Conservation (phyloP, 2,329 filamentous ascomycete species). For the Dactylella cylindrospora region DNA sequence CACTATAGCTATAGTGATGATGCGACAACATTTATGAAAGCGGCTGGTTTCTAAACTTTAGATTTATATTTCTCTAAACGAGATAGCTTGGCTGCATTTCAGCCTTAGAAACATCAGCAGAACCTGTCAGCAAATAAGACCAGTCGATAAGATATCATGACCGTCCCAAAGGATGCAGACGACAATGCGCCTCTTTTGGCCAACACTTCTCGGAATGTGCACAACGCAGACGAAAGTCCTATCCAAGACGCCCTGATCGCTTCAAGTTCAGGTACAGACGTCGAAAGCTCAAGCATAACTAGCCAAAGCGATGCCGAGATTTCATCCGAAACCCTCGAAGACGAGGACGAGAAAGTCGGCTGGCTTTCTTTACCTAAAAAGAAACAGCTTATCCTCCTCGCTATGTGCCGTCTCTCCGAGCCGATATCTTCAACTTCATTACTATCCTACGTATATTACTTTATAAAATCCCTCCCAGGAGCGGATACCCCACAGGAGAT, state of each 20-base stretch:
- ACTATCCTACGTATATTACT: constrained; percentile 82
- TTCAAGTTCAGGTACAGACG: constrained; percentile 13
- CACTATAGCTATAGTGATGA: no score
- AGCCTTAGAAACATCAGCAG: no score
- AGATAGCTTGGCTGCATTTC: no score
- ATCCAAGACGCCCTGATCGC: not conserved
- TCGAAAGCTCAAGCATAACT: constrained; percentile 6
- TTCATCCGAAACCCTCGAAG: constrained; percentile 1
- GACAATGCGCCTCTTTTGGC: constrained; percentile 36
- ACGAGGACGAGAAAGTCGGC: constrained; percentile 57
- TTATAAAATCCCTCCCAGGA: constrained; percentile 73
- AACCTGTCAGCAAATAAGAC: no score
- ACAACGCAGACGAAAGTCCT: constrained; percentile 35
- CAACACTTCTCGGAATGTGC: no score
- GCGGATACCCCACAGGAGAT: constrained; percentile 62
- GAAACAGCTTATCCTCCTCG: constrained; percentile 74
- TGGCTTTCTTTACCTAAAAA: constrained; percentile 76
- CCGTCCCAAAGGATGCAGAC: not conserved
- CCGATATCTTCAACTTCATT: constrained; percentile 77
- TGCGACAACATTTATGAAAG: no score
- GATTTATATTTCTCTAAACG: no score
- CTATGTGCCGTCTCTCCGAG: constrained; percentile 75
- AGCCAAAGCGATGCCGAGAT: constrained; percentile 11
- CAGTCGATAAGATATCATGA: no score
- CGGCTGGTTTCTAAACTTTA: no score